Conservation (phyloP, 805 yeast species). For the Debaryomyces prosopidis region DNA sequence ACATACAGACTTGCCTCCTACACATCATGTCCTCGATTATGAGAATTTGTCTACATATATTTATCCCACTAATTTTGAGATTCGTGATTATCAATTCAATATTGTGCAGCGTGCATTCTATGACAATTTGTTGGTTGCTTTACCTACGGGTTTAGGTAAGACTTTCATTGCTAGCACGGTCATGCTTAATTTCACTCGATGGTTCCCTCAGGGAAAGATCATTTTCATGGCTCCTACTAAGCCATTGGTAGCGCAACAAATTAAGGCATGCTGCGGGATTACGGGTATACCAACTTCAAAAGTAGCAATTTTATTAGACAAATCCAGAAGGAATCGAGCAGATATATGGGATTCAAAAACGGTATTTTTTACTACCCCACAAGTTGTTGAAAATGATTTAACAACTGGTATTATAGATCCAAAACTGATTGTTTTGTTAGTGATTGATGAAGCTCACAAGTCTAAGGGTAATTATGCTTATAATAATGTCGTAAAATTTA, state of each 20-base stretch:
- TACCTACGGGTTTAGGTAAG: conserved; percentile 97
- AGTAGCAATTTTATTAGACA: conserved; percentile 77
- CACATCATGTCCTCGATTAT: conserved; percentile 27
- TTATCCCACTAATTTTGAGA: conserved; percentile 83
- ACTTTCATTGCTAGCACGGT: conserved; percentile 94
- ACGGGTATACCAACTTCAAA: conserved; percentile 78
- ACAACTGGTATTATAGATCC: conserved; percentile 76
- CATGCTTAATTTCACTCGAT: conserved; percentile 83
- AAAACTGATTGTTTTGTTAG: conserved; percentile 67
- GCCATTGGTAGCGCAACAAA: conserved; percentile 95
- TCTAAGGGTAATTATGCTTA: conserved; percentile 91
- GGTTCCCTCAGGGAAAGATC: conserved; percentile 80
- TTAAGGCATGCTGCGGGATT: conserved; percentile 84
- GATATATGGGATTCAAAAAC: conserved; percentile 76
- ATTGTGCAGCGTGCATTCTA: conserved; percentile 73
- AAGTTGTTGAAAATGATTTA: conserved; percentile 90
- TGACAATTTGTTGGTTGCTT: conserved; percentile 78
- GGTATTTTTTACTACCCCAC: conserved; percentile 94
- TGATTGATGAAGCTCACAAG: conserved; percentile 94
- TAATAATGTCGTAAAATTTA: conserved; percentile 71
- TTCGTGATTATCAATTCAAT: conserved; percentile 85
- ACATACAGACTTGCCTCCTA: conserved; percentile 12
- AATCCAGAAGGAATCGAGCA: conserved; percentile 55
- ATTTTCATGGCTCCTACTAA: conserved; percentile 96
- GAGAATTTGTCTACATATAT: conserved; percentile 44